These are phyloP conservation scores for Tripterygium wilfordii DNA, from an alignment of 177 flowering plant genomes.

Conservation along the genomic window DNA sequence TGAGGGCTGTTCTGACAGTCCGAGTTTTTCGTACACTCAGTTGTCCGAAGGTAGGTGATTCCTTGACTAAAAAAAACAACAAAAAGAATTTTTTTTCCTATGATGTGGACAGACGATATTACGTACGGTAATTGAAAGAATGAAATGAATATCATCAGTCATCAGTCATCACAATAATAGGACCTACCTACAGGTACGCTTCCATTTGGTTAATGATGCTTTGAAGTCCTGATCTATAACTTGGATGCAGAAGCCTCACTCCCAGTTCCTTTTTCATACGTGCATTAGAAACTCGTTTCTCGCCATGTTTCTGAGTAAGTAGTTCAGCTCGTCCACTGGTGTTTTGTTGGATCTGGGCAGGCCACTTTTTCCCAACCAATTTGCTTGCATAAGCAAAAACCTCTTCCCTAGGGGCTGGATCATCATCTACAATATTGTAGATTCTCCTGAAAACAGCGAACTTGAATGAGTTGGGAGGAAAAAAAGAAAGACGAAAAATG, in stretches of 20 bases:
- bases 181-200: no score
- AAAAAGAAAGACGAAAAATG: not conserved
- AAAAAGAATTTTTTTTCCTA: no score
- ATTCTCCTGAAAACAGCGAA: conserved; percentile 45
- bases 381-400: conserved; percentile 65
- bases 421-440: conserved; percentile 84
- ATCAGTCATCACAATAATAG: no score
- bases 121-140: no score
- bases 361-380: conserved; percentile 57
- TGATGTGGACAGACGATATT: no score
- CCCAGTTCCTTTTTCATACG: conserved; percentile 75
- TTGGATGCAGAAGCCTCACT: conserved; percentile 61
- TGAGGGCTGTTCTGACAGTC: no score
- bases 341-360: conserved; percentile 21
- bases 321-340: conserved; percentile 3
- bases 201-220: conserved; percentile 48
- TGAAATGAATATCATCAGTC: no score
- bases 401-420: conserved; percentile 72
- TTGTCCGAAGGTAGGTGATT: no score
- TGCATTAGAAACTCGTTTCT: conserved; percentile 70
- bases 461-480: not conserved
- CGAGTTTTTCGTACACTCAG: no score
- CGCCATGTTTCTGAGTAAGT: conserved; percentile 19
- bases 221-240: conserved; percentile 63
- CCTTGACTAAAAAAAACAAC: no score